Evolutionary conservation across 202 grass and related monocot species (phyloP), one percentile per base, ranked within the genome.

Genomic region (Alloteropsis angusta): DNA sequence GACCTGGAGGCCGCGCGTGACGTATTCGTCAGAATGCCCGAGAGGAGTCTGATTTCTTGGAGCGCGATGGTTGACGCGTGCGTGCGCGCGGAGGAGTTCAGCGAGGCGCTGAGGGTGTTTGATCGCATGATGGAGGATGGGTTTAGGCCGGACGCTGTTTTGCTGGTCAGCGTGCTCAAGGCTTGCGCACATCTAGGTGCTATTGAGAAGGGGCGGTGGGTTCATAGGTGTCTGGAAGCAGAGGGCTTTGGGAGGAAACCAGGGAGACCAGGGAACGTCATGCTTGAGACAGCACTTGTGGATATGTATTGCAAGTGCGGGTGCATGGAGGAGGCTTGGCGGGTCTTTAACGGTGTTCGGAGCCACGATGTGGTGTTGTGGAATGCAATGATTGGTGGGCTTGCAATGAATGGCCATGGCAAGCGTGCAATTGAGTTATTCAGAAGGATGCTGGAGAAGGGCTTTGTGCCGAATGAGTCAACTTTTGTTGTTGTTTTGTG

Each of bases 281-380:
- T 87, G 36, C 75, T 88, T 5, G 81, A 76, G 63, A 94, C 88
- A 0, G 82, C 88, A 0, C 81, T 87, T 16, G 83, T 94, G 5
- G 92, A 94, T 75, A 91, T 91, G 92, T 94, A 94, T 71, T 83
- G 80, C 63, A 94, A 91, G 25, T 91, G 92, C 0, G 92, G 92
- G 9, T 82, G 86, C 52, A 76, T 89, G 76, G 70, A 84, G 55
- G 81, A 91, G 77, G 86, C 92, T 0, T 79, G 66, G 77, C 13
- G 15, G 22, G 81, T 91, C 53, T 91, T 91, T 13, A 59, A 80
- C n/a, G 8, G 44, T 11, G 78, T 91, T 66, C 56, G 7, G 36
- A 38, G 21, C 1, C 65, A 47, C 1, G 88, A 91, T 60, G 63
- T 85, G 21, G 88, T 94, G 71, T 57, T 85, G 59, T 91, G 92